Evolutionary conservation across 2,329 filamentous ascomycete genomes (phyloP).

Genomic region (Colletotrichum ledebouriae): DNA sequence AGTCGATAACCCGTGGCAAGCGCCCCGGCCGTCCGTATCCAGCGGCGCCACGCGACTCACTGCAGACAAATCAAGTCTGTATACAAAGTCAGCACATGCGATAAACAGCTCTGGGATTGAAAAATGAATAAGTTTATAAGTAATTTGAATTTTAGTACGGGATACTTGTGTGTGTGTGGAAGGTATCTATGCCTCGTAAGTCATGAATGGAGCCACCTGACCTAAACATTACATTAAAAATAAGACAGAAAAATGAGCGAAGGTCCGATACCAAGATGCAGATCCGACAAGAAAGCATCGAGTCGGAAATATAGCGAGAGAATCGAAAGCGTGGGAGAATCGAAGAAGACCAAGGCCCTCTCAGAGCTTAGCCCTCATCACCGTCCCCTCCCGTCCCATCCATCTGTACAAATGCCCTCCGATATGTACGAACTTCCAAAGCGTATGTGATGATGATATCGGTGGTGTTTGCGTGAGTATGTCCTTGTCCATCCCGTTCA

Average conservation of each 20-base stretch:
- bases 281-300: not conserved
- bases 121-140: not conserved
- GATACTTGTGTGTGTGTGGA: constrained; percentile 10
- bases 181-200: constrained; percentile 37
- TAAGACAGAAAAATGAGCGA: not conserved
- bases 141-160: not conserved
- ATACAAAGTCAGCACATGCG: no score
- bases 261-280: not conserved
- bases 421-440: constrained; percentile 35
- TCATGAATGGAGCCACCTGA: constrained; percentile 36
- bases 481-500: not conserved
- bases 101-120: not conserved
- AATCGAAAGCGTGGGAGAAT: constrained; percentile 21
- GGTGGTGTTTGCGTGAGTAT: constrained; percentile 7
- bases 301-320: constrained; percentile 19
- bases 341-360: constrained; percentile 20
- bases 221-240: constrained; percentile 42
- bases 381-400: constrained; percentile 1
- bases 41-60: no score
- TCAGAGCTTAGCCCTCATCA: constrained; percentile 17
- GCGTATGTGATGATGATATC: constrained; percentile 27
- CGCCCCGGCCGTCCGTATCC: no score
- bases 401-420: constrained; percentile 26
- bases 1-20: no score
- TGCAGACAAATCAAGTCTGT: no score